These are phyloP conservation scores for Blastobotrys illinoisensis DNA, from an alignment of 1,139 yeast species.

Conservation along the genomic window DNA sequence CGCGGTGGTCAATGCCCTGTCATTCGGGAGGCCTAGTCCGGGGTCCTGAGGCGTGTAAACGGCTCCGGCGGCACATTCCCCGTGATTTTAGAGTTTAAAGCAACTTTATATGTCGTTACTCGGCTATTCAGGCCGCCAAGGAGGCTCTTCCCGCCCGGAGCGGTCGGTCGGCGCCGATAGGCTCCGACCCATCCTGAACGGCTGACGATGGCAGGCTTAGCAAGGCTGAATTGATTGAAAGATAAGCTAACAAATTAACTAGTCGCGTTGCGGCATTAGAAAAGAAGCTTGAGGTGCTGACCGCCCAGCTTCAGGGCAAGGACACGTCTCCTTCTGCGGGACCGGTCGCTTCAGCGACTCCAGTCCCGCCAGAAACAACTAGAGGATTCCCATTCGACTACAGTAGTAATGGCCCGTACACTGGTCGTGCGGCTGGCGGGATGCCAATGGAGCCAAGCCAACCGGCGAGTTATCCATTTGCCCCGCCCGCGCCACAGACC, in stretches of 20 bases:
- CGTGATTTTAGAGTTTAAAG: no score
- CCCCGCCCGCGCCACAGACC: neutral
- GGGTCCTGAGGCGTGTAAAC: no score
- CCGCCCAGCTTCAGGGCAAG: conserved; percentile 20
- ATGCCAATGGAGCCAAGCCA: neutral
- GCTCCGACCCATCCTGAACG: neutral
- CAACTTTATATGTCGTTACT: no score
- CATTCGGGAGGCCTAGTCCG: no score
- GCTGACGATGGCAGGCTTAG: neutral
- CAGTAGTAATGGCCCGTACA: neutral
- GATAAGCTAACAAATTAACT: conserved; percentile 2
- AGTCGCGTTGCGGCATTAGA: conserved; percentile 36
- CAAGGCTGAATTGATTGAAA: neutral
- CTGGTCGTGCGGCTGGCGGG: neutral
- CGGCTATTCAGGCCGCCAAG: no score
- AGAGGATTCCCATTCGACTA: neutral
- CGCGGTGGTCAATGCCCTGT: no score
- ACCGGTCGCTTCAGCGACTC: neutral
- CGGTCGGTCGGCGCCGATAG: neutral
- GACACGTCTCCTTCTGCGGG: conserved; percentile 5
- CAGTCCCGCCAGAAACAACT: neutral
- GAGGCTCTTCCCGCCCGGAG: no score
- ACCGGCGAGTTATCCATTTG: neutral
- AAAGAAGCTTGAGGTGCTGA: conserved; percentile 31
- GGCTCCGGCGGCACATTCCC: no score